Conservation (phyloP, 1,284 basidiomycete genomes). For the Microbotryum silenes-acaulis region DNA sequence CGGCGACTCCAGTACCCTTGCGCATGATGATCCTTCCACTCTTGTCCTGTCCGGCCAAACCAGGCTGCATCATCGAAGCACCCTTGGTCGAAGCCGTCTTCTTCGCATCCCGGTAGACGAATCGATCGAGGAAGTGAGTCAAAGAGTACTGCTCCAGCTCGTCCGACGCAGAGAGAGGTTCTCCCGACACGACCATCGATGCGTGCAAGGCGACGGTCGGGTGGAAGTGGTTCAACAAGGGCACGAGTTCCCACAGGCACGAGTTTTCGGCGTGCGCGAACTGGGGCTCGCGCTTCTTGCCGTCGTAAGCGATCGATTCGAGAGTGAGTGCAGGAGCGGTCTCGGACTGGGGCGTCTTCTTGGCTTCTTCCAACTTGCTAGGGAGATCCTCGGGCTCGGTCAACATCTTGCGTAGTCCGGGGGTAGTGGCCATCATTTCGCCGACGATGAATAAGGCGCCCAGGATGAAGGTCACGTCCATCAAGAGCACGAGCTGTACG, state of each 20-base stretch:
- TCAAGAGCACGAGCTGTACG: constrained; percentile 69
- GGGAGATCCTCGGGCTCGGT: constrained; percentile 44
- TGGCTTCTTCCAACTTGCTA: constrained; percentile 29
- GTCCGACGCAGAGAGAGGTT: constrained; percentile 62
- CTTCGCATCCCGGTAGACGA: constrained; percentile 95
- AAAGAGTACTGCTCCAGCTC: constrained; percentile 91
- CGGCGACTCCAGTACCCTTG: constrained; percentile 52
- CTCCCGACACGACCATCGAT: constrained; percentile 63
- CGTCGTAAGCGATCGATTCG: constrained; percentile 55
- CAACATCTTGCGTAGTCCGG: constrained; percentile 62
- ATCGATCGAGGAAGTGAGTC: constrained; percentile 79
- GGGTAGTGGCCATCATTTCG: constrained; percentile 59
- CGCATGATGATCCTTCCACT: constrained; percentile 61
- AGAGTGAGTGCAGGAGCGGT: constrained; percentile 10
- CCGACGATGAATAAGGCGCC: constrained; percentile 64
- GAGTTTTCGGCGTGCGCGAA: constrained; percentile 73
- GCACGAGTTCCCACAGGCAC: constrained; percentile 86
- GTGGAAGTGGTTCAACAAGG: constrained; percentile 80
- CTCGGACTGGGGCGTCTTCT: constrained; percentile 24
- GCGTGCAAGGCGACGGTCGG: constrained; percentile 84
- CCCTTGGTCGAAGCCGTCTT: constrained; percentile 62
- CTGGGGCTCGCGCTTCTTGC: constrained; percentile 82
- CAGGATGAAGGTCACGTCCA: constrained; percentile 76
- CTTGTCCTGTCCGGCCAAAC: constrained; percentile 51
- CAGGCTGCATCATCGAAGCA: constrained; percentile 91